Base-by-base conservation (phyloP, 148 eudicot genomes). In the Suaeda aralocaspica region DNA sequence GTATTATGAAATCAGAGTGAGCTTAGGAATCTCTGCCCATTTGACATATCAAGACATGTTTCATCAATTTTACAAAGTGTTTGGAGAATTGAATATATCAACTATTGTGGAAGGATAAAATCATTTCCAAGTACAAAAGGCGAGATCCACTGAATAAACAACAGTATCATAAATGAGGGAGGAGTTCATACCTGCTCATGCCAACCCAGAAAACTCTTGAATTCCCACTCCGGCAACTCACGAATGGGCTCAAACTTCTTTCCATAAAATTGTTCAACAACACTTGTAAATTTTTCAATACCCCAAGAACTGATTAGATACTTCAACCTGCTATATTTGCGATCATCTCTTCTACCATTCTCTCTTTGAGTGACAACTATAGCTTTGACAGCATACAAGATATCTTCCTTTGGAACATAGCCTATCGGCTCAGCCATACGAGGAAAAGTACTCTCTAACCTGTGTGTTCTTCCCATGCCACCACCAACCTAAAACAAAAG, bases 391-490 rank as follows among this genome's bases (percentile, higher is more conserved):
- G 93, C 98, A 82, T 91, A 94, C 49, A 94, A 49, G 75, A 94
- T 91, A 70, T 91, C 97, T 81, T 89, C 98, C 77, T 91, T 94
- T 28, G 98, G 96, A 19, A 94, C 98, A 80, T 94, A 94, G 50
- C 98, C 98, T 75, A 94, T 45, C 19, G 98, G 97, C 64, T 94
- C 98, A 34, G 98, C 96, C 77, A 94, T 46, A 78, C 97, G 95
- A 59, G 98, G 81, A 53, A 94, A 94, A 11, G 98, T 94, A 66
- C 88, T 78, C 77, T 94, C 98, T 51, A 79, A 12, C 73, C 98
- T 89, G 72, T 94, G 98, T 15, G 97, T 87, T 82, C 98, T 89
- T 73, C 97, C 98, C 98, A 94, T 91, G 77, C 98, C 98, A 79
- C 98, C 98, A 71, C 98, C 98, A 72, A 94, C 97, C 98, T 94